Base-by-base conservation (phyloP, 345 rosid species). In the Physaria fendleri region DNA sequence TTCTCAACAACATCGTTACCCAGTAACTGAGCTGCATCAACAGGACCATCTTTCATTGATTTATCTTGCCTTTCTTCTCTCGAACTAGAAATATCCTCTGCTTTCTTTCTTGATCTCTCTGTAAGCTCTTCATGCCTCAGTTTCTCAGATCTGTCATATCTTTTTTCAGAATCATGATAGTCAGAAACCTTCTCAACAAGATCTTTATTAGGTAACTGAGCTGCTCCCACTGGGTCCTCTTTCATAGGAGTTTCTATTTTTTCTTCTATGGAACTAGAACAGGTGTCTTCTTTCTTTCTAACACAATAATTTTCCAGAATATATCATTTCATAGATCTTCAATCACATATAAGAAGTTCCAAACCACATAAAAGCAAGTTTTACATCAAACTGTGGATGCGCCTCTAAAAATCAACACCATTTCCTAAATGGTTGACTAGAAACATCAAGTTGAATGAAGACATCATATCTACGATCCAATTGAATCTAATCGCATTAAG, bases 151-250 rank as follows among this genome's bases (percentile, higher is more conserved):
- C 53, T 74, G 66, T 51, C 51, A 63, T 47, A 52, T 43, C 43
- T 71, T 39, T 60, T 75, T 39, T 61, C 77, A 56, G 81, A 28
- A 24, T 35, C 74, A 9, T 12, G 53, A 59, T 14, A 35, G 49
- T 70, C 68, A 41, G 69, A 54, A 66, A 63, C 63, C 47, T 74
- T 74, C 39, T 67, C 79, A 68, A 64, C 42, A 40, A 60, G 28
- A 25, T 40, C 25, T 46, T 50, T 75, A 40, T 62, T 64, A 2
- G 63, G 21, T 25, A 43, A 22, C 28, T 59, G 66, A 59, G 53
- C 64, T 27, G 39, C 71, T 51, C 62, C 79, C 32, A 11, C 34
- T 46, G 16, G 32, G 11, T 68, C 73, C 33, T 66, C 66, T 30
- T 34, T 59, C 65, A 40, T 66, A 6, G 10, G 15, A 27, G 57